Evolutionary conservation across 1,284 basidiomycete species (phyloP).

Genomic region (Laetiporus sulphureus): DNA sequence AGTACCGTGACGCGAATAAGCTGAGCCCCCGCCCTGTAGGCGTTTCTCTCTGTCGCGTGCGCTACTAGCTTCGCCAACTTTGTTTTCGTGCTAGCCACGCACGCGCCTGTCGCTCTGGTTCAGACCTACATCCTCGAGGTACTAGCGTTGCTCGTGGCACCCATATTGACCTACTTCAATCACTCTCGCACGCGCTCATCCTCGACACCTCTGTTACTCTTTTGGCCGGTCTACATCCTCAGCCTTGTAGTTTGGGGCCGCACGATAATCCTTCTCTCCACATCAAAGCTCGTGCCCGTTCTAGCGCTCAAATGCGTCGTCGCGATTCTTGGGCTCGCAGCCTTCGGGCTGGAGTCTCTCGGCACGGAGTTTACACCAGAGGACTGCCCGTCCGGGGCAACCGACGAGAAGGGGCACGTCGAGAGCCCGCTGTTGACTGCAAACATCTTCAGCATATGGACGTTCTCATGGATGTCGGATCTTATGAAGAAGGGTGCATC

Average conservation of each 20-base stretch:
- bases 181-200: constrained; percentile 76
- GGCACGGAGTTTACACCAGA: constrained; percentile 55
- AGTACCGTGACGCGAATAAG: no score
- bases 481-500: constrained; percentile 66
- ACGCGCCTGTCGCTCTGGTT: constrained; percentile 41
- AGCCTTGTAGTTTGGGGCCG: constrained; percentile 55
- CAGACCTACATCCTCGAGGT: constrained; percentile 56
- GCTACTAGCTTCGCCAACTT: constrained; percentile 34
- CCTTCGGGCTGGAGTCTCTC: constrained; percentile 66
- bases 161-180: constrained; percentile 55
- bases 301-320: constrained; percentile 43
- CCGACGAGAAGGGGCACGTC: constrained; percentile 32
- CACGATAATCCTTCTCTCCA: constrained; percentile 37
- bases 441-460: constrained; percentile 78
- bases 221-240: constrained; percentile 72
- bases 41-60: constrained; percentile 37
- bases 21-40: constrained; percentile 34
- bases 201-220: constrained; percentile 73
- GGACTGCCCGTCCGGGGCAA: constrained; percentile 23
- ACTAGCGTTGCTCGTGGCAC: constrained; percentile 38
- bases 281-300: constrained; percentile 26
- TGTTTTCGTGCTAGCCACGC: constrained; percentile 28
- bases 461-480: constrained; percentile 76
- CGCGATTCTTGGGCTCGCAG: constrained; percentile 42
- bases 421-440: constrained; percentile 78